Evolutionary conservation across 1,139 yeast species (phyloP).

Genomic region (Wickerhamomyces sp.): DNA sequence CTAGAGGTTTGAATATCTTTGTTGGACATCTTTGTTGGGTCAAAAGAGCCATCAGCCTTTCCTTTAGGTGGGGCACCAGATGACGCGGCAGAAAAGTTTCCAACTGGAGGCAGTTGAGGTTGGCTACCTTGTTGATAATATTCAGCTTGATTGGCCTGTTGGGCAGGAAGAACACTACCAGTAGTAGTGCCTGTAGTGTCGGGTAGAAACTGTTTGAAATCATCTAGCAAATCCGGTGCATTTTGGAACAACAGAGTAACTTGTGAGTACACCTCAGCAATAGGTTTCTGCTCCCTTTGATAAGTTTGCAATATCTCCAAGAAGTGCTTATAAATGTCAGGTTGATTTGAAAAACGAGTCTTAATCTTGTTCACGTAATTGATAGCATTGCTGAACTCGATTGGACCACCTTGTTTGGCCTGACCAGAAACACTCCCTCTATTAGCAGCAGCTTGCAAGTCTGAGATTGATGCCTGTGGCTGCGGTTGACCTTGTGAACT

Average conservation of each 20-base stretch:
- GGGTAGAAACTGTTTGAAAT: constrained; percentile 92
- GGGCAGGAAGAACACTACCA: constrained; percentile 14
- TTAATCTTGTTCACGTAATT: constrained; percentile 94
- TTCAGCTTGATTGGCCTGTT: constrained; percentile 13
- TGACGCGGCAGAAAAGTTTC: constrained; percentile 84
- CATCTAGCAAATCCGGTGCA: constrained; percentile 92
- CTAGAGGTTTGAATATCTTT: constrained; percentile 33
- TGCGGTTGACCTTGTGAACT: constrained; percentile 15
- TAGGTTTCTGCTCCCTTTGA: constrained; percentile 93
- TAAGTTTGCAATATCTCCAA: constrained; percentile 93
- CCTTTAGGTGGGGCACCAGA: constrained; percentile 22
- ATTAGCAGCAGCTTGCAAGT: constrained; percentile 36
- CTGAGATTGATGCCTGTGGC: constrained; percentile 26
- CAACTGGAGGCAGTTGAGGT: constrained; percentile 85
- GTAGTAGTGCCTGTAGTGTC: constrained; percentile 50
- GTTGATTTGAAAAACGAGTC: constrained; percentile 88
- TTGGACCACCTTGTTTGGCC: constrained; percentile 61
- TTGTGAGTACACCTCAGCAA: constrained; percentile 90
- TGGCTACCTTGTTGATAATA: constrained; percentile 27
- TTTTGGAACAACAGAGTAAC: constrained; percentile 84
- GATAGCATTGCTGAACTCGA: constrained; percentile 95
- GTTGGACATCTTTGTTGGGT: constrained; percentile 15
- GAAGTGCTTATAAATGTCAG: constrained; percentile 92
- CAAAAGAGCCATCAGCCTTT: constrained; percentile 15
- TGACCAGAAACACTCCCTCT: constrained; percentile 23